These are phyloP conservation scores for Calonectria montana DNA, from an alignment of 2,329 filamentous ascomycete genomes.

Conservation along the genomic window DNA sequence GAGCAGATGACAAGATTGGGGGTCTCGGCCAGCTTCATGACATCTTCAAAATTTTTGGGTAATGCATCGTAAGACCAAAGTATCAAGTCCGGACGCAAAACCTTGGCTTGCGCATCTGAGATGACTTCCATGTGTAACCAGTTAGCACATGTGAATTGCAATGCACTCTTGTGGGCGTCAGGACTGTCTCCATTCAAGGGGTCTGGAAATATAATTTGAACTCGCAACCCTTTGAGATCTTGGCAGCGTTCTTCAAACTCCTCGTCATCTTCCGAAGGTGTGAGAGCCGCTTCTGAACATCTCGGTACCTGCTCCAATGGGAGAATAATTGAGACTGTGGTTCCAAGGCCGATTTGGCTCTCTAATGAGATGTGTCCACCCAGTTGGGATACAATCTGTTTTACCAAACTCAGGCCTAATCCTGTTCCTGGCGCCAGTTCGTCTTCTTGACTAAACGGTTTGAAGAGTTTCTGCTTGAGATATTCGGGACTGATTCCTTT, in stretches of 20 bases:
- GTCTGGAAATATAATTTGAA: background rate
- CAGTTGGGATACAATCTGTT: slow-evolving; percentile 67
- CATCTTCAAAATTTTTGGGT: background rate
- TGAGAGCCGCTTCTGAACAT: background rate
- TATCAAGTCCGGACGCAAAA: background rate
- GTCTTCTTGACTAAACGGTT: slow-evolving; percentile 74
- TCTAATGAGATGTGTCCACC: slow-evolving; percentile 69
- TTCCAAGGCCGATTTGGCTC: slow-evolving; percentile 53
- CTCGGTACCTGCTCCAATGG: slow-evolving; percentile 30
- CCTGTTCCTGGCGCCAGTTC: slow-evolving; percentile 70
- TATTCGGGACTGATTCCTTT: slow-evolving; percentile 74
- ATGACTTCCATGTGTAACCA: background rate
- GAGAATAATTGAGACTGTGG: slow-evolving; percentile 48
- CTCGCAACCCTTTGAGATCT: background rate
- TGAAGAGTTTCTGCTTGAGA: slow-evolving; percentile 69
- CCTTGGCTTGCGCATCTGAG: background rate
- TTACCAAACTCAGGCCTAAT: slow-evolving; percentile 74
- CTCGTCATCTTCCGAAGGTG: slow-evolving; percentile 33
- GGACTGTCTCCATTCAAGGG: background rate
- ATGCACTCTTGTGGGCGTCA: background rate
- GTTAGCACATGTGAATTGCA: background rate
- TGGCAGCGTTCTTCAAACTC: background rate
- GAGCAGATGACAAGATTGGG: slow-evolving; percentile 49
- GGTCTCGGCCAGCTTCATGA: background rate
- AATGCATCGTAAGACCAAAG: background rate